Conservation (phyloP, 306 rosid species). For the Fagus crenata region DNA sequence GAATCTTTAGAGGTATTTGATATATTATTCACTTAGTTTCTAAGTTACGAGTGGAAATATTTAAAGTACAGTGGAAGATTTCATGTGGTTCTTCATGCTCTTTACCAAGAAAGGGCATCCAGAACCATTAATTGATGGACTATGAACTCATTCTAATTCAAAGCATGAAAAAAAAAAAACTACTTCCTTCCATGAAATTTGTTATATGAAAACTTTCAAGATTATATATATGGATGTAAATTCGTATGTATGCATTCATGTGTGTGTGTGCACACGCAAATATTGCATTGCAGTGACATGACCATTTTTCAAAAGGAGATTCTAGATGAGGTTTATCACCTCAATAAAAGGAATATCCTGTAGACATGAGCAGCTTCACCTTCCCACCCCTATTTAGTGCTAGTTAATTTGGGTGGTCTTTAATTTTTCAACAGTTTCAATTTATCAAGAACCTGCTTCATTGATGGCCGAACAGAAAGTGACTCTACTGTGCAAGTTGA, state of each 20-base stretch:
- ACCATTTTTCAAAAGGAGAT: background rate
- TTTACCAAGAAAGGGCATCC: background rate
- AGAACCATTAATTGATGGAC: background rate
- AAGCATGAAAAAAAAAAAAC: background rate
- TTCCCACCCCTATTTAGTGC: slow-evolving; percentile 7
- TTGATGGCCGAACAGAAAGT: slow-evolving; percentile 49
- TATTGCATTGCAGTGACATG: background rate
- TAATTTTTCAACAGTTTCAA: slow-evolving; percentile 44
- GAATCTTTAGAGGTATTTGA: background rate
- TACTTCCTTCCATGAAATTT: too few species aligned
- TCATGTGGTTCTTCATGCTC: background rate
- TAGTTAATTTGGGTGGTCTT: slow-evolving; percentile 20
- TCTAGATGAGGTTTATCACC: slow-evolving; percentile 22
- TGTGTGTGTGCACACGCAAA: background rate
- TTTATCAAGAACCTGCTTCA: slow-evolving; percentile 54
- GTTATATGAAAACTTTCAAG: background rate
- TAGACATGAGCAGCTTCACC: slow-evolving; percentile 23
- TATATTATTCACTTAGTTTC: background rate
- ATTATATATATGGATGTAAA: background rate
- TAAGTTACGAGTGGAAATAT: background rate
- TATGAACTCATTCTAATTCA: background rate
- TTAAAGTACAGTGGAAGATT: background rate
- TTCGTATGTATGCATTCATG: background rate
- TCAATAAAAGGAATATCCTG: slow-evolving; percentile 14
- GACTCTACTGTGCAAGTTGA: slow-evolving; percentile 48